Evolutionary conservation across 257 asterid genomes (phyloP).

Genomic region (Nicotiana paniculata): DNA sequence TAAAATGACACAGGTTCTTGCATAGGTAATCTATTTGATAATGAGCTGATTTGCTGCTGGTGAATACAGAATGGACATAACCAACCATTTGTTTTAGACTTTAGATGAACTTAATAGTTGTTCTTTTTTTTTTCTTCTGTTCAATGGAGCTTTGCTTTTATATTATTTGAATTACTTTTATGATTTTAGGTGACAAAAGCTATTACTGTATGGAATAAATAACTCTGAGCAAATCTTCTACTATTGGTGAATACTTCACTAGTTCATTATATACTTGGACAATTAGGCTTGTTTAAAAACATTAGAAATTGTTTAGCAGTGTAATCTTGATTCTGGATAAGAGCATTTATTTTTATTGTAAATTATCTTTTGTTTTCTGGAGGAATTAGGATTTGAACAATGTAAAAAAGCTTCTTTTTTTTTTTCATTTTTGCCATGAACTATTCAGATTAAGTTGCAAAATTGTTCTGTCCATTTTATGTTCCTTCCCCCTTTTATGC

Average conservation of each 20-base stretch:
- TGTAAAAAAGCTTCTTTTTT: background rate
- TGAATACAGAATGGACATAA: background rate
- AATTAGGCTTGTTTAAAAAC: background rate
- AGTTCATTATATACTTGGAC: background rate
- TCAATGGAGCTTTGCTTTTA: background rate
- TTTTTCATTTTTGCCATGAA: background rate
- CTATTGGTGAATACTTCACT: background rate
- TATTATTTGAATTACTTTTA: background rate
- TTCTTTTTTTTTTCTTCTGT: background rate
- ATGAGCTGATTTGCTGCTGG: background rate
- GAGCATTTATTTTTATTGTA: background rate
- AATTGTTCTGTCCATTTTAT: background rate
- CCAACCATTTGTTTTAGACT: background rate
- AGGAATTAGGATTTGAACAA: background rate
- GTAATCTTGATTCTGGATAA: background rate
- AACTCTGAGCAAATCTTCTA: background rate
- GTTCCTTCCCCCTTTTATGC: background rate
- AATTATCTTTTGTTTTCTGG: background rate
- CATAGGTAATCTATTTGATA: background rate
- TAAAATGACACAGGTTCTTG: background rate
- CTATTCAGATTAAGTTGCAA: background rate
- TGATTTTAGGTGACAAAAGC: constrained; percentile 1
- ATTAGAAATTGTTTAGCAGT: background rate
- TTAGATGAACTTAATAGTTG: background rate
- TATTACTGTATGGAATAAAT: background rate